These are phyloP conservation scores for Cladophialophora immunda DNA, from an alignment of 2,329 filamentous ascomycete genomes.

Conservation along the genomic window DNA sequence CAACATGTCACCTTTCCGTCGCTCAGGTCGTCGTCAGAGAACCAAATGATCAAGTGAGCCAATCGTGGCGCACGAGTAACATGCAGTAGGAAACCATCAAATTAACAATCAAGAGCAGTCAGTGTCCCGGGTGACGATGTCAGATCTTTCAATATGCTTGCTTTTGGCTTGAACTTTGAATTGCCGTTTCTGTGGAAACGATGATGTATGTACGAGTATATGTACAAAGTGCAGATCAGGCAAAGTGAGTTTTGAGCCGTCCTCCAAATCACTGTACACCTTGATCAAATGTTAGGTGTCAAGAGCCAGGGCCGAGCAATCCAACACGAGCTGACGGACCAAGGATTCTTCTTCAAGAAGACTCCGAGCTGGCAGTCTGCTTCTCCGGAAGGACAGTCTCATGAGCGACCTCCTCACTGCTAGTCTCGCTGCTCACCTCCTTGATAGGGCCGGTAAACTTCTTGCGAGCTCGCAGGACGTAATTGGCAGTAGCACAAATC, in stretches of 20 bases:
- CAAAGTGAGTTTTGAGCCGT: not conserved
- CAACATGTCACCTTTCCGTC: not conserved
- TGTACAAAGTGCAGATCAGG: not conserved
- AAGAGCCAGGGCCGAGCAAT: not conserved
- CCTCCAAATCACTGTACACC: not conserved
- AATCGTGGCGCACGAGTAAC: not conserved
- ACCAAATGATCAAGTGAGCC: not conserved
- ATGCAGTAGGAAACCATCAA: not conserved
- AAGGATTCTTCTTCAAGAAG: not conserved
- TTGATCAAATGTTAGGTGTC: not conserved
- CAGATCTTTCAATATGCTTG: not conserved
- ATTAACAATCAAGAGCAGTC: not conserved
- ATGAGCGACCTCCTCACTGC: conserved; percentile 30
- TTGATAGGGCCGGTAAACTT: conserved; percentile 37
- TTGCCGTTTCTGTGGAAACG: not conserved
- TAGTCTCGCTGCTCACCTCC: conserved; percentile 31
- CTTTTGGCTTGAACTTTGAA: not conserved
- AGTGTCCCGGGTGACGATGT: not conserved
- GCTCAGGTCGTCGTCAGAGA: not conserved
- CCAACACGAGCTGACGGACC: not conserved
- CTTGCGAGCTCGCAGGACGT: conserved; percentile 29
- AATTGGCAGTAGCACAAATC: conserved; percentile 31
- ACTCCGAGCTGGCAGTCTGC: conserved; percentile 7
- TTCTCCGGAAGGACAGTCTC: conserved; percentile 29
- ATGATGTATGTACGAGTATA: not conserved